phyloP scores from a whole-genome alignment of 257 asterid genomes.

The Osmanthus fragrans region DNA sequence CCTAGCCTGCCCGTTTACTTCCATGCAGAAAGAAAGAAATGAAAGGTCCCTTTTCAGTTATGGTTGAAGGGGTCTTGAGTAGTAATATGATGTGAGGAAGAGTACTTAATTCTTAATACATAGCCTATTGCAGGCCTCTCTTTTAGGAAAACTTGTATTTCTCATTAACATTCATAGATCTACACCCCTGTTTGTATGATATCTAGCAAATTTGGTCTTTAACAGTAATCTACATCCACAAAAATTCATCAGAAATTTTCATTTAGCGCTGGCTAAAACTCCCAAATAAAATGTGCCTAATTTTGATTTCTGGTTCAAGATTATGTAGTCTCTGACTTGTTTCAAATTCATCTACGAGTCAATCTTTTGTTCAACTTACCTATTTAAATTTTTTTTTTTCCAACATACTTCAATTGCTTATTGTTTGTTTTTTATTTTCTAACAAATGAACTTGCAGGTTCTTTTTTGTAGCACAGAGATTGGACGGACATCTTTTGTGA shows the following conservation, averaged over 20 bases:
- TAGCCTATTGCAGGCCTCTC: too few species aligned
- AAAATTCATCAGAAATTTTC: not conserved
- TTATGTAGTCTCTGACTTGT: not conserved
- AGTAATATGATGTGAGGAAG: too few species aligned
- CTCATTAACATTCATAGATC: too few species aligned
- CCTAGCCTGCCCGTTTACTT: too few species aligned
- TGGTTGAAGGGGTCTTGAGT: too few species aligned
- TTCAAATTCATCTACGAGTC: not conserved
- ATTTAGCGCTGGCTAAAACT: not conserved
- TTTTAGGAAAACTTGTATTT: too few species aligned
- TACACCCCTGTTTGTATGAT: too few species aligned
- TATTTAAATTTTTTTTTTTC: not conserved
- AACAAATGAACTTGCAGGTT: slow-evolving; percentile 56
- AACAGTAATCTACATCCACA: not conserved
- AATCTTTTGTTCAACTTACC: not conserved
- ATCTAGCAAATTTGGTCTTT: too few species aligned
- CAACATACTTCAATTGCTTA: not conserved
- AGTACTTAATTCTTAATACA: too few species aligned
- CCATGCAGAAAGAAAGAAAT: too few species aligned
- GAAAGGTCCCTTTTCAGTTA: too few species aligned
- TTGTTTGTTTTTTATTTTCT: not conserved
- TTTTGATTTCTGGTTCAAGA: not conserved
- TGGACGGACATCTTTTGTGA: slow-evolving; percentile 86
- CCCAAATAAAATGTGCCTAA: not conserved
- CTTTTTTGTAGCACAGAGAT: slow-evolving; percentile 89